Evolutionary conservation across 2,329 filamentous ascomycete genomes (phyloP), one percentile per base, ranked within the genome.

Genomic region (Aureobasidium namibiae): DNA sequence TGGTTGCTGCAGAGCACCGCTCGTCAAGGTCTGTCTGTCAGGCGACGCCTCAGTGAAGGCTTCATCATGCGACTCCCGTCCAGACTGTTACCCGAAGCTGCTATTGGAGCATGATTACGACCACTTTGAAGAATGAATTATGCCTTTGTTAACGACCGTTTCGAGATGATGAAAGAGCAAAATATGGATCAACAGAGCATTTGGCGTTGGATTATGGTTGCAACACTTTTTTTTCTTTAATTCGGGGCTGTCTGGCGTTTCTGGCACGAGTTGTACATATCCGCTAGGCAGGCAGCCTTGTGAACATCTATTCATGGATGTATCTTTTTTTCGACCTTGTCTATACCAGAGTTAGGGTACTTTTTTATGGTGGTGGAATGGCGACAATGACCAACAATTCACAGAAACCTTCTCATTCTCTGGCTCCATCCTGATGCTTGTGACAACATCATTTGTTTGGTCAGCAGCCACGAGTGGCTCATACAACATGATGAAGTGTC

Each of bases 1-100:
- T 73, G 64, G 57, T 54, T 69, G 58, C 61, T 73, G 23, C 70
- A 73, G 53, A 63, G 69, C 58, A 70, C 70, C 21, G 67, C 65
- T 9, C 61, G 63, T 54, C 67, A 69, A 52, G 65, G 65, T 1
- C 60, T 66, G 8, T 64, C 65, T 8, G 48, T 65, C 33, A 59
- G 60, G 38, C 63, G 64, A 21, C 63, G 60, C 59, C 53, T 70
- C 52, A 66, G 63, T 29, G 65, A 68, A n/a, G 64, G 65, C 34
- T 71, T 70, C 61, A 65, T 67, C 59, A 63, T 70, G 59, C 66
- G 64, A 60, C 44, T 71, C 60, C 69, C 68, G 7, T 23, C 64
- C 50, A 61, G 65, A 44, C 11, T 49, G 2, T 31, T 57, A 23
- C 54, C 54, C 16, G 54, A 57, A 16, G 54, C 54, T 23, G 24